Evolutionary conservation across 306 rosid genomes (phyloP), one percentile per base, ranked within the genome.

Genomic region (Echinosophora koreensis): DNA sequence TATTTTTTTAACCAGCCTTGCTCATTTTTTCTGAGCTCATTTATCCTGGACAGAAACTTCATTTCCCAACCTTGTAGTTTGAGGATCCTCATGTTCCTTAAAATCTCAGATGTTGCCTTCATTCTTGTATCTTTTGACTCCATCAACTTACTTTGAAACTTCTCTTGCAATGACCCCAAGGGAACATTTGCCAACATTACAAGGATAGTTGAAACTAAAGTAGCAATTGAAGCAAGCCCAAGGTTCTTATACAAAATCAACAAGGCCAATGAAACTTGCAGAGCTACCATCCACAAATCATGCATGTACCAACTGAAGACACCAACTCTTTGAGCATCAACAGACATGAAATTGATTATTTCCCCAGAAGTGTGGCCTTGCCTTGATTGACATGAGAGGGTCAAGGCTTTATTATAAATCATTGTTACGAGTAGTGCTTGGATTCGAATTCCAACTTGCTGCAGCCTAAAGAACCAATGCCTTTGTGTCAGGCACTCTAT

Each of bases 61-160:
- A 84, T 88, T 65, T 88, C 92, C 94, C 94, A 90, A 69, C 86
- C 91, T 71, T 88, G 89, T n/a, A 90, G 81, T 67, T 90, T 87
- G 60, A 90, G 89, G 69, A 90, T 86, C 73, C 82, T 80, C 90
- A 90, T 86, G 85, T 82, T 88, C 78, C 87, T 90, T 16, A 90
- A 77, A 56, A 84, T 59, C 90, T 90, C 92, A 54, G 90, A 84
- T 0, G 88, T 90, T 28, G 85, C 63, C 55, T 86, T 90, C 87
- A 88, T 90, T 68, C 92, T 72, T 27, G 16, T 39, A 71, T 90
- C 94, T 60, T 88, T 90, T 11, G 88, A 86, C 28, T 84, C 83
- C 94, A 88, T 88, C 64, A 90, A 41, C 80, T 86, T 86, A 3
- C 17, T 50, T 14, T 88, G 92, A 78, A 80, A 84, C 50, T 75